A percentile compares a stretch with the other conserved stretches of the same genome.
Evolutionary conservation across 1,139 yeast genomes (phyloP).

Genomic region (Saccharomyces hybrid): DNA sequence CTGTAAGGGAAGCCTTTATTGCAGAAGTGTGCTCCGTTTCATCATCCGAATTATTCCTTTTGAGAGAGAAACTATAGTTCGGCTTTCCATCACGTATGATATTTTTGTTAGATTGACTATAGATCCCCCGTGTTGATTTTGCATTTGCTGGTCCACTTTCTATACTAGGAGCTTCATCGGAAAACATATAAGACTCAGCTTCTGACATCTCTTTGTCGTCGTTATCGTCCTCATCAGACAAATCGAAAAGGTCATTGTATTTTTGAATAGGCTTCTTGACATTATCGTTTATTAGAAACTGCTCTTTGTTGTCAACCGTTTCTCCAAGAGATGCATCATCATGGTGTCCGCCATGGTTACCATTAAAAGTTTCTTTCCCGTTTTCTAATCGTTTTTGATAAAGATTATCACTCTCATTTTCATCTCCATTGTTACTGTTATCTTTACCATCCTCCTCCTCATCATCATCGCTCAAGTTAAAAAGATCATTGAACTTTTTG

Average conservation of each 20-base stretch:
- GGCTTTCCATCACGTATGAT: neutral
- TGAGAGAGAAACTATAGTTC: no score
- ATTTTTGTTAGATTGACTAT: neutral
- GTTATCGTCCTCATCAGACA: constrained; percentile 21
- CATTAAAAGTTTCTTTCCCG: neutral
- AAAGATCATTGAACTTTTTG: constrained; percentile 9
- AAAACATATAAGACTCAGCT: neutral
- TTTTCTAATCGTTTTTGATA: neutral
- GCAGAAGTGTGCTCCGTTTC: neutral
- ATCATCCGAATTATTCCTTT: neutral
- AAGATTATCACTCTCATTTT: neutral
- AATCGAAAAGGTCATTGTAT: constrained; percentile 23
- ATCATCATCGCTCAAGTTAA: constrained; percentile 12
- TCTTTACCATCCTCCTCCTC: neutral
- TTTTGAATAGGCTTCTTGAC: constrained; percentile 10
- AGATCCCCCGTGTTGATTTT: neutral
- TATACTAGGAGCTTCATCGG: neutral
- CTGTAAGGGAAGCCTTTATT: neutral
- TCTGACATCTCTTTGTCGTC: neutral
- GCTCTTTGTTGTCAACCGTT: neutral
- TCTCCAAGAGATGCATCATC: neutral
- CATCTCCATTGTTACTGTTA: no score
- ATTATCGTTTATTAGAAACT: neutral
- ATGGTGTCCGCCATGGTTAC: neutral
- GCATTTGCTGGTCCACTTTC: neutral